Percentiles rank a stretch among this genome's conserved stretches.
phyloP scores from a whole-genome alignment of 31 red algal genomes.

The Porphyra umbilicalis region DNA sequence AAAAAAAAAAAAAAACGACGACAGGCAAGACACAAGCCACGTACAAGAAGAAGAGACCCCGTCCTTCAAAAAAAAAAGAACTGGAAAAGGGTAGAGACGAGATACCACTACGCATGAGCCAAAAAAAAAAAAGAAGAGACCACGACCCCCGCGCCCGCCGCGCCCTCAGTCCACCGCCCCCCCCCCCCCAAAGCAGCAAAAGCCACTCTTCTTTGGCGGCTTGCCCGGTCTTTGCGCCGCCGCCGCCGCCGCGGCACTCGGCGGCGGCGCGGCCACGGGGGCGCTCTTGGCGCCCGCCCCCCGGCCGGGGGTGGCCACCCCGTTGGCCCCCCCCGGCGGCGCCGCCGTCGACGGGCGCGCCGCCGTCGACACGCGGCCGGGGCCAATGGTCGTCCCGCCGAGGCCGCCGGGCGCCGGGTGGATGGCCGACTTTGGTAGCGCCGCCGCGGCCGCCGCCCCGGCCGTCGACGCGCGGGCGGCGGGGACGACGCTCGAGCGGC shows the following conservation, averaged over 20 bases:
- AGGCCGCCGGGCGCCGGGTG: background rate
- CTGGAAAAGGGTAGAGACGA: no score
- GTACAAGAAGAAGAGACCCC: background rate
- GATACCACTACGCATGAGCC: background rate
- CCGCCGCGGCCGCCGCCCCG: background rate
- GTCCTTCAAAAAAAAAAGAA: no score
- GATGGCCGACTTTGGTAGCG: background rate
- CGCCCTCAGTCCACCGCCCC: background rate
- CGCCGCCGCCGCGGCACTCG: background rate
- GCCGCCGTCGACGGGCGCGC: background rate
- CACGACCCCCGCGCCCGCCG: background rate
- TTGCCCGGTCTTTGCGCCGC: background rate
- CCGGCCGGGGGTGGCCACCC: background rate
- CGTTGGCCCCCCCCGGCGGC: background rate
- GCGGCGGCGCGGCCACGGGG: background rate
- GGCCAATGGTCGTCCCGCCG: background rate
- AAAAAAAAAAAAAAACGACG: background rate
- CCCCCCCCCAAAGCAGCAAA: slow-evolving; percentile 1
- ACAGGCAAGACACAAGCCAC: background rate
- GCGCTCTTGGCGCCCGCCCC: background rate
- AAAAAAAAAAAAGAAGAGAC: background rate
- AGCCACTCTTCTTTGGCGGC: background rate
- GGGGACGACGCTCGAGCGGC: background rate
- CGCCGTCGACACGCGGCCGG: background rate
- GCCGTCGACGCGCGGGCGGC: background rate